Evolutionary conservation across 179 eudicot species (phyloP), one percentile per base, ranked within the genome.

Genomic region (Pouteria campechiana): DNA sequence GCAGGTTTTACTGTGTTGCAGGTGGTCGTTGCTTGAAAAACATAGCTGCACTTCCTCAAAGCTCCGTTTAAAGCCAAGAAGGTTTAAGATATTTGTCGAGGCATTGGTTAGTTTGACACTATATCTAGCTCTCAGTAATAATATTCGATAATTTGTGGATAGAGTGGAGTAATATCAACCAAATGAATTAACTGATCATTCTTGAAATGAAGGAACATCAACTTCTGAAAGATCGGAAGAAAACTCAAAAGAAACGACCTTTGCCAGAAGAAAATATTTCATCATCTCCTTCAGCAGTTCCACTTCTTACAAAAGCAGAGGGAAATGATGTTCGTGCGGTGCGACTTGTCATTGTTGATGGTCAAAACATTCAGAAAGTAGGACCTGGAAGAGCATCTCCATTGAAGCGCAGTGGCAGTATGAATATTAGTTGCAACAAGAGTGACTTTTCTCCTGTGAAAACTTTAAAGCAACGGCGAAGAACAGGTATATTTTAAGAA

Each of bases 1-100:
- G n/a, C n/a, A n/a, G n/a, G n/a, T 20, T 13, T 33, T 24, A 37
- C 25, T 28, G 27, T 19, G 47, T 41, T 74, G 16, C 68, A 90
- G 98, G 98, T 90, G 98, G 98, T 86, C 96, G 37, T 79, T 90
- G 50, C 57, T 90, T 47, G 96, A 79, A 50, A 86, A 90, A 54
- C 79, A 76, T 51, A 86, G 98, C 61, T 90, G 96, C 70, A 90
- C 86, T 65, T 81, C 94, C 63, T 86, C 98, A 48, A 90, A 90
- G 61, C 98, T 90, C 63, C 98, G 86, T 55, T 63, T 90, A 55
- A 90, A 90, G 80, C 98, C 98, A 14, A 86, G 98, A 27, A 73
- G 94, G 65, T 86, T 76, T 54, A 90, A 90, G 73, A 62, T 82
- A 42, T 82, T 90, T 54, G 46, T 86, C 25, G 98, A 90, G 62